Conservation (phyloP, 805 yeast species). For the Wickerhamiella allomyrinae region DNA sequence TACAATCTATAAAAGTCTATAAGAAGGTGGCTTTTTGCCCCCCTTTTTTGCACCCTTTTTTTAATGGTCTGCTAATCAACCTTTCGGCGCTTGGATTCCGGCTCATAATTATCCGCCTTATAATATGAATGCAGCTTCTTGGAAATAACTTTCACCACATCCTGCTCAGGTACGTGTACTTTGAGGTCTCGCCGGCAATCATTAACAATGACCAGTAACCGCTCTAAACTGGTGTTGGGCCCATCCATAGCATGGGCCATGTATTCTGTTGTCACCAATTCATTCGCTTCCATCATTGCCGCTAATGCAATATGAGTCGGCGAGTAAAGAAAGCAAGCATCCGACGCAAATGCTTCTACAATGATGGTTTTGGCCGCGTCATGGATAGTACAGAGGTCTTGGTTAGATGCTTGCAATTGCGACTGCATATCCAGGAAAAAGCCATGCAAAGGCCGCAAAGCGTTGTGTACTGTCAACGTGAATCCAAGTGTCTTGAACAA, state of each 20-base stretch:
- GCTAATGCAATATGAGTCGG: constrained; percentile 96
- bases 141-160: constrained; percentile 23
- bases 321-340: constrained; percentile 61
- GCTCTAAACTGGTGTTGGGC: constrained; percentile 15
- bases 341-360: constrained; percentile 58
- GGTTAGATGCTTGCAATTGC: constrained; percentile 24
- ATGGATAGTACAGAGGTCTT: constrained; percentile 51
- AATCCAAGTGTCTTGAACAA: constrained; percentile 63
- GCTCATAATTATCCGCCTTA: not conserved
- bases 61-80: not conserved
- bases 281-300: constrained; percentile 56
- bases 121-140: constrained; percentile 22
- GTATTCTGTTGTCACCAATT: constrained; percentile 49
- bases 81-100: not conserved
- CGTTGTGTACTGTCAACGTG: constrained; percentile 76
- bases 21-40: too few species aligned
- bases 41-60: too few species aligned
- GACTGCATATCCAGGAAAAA: constrained; percentile 78
- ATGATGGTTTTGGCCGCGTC: constrained; percentile 55
- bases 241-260: constrained; percentile 42
- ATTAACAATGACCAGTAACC: constrained; percentile 16
- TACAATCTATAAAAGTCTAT: too few species aligned
- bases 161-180: constrained; percentile 16
- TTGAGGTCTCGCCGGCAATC: constrained; percentile 19
- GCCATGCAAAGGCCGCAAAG: constrained; percentile 82